These are phyloP conservation scores for Barbatosphaeria neglecta DNA, from an alignment of 495 filamentous ascomycete genomes.

Conservation along the genomic window DNA sequence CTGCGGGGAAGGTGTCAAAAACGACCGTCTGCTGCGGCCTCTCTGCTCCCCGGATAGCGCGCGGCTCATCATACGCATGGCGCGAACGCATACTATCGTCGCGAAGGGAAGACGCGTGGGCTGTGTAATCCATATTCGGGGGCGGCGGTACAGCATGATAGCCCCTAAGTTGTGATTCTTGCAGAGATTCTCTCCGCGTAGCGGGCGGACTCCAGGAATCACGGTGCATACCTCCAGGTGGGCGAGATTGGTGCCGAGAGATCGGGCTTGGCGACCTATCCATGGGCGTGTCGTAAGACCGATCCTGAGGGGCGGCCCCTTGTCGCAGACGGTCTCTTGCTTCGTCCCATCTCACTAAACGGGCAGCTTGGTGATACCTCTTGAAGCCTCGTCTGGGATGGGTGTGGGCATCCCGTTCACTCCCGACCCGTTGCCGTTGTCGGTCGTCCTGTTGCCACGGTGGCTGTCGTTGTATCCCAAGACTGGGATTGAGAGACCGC, in stretches of 20 bases:
- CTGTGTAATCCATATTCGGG: background rate
- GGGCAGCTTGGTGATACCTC: background rate
- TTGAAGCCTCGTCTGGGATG: background rate
- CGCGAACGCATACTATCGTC: background rate
- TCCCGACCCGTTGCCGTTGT: background rate
- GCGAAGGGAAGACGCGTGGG: background rate
- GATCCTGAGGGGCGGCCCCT: background rate
- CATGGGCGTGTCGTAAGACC: background rate
- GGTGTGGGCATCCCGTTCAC: background rate
- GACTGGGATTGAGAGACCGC: too few relatives aligned
- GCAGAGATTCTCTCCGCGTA: background rate
- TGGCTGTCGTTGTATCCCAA: too few relatives aligned
- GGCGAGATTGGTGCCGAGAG: background rate
- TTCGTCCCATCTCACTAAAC: background rate
- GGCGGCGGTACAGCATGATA: background rate
- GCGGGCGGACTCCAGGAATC: background rate
- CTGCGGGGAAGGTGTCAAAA: conserved; percentile 6
- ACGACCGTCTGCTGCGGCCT: background rate
- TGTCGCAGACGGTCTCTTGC: background rate
- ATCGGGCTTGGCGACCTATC: background rate
- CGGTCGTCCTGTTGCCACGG: too few relatives aligned
- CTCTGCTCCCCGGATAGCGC: background rate
- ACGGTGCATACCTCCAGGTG: background rate
- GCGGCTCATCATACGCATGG: background rate
- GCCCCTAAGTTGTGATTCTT: background rate